Evolutionary conservation across 1,139 yeast species (phyloP).

Genomic region (Suzukiozyma palmioleophila): DNA sequence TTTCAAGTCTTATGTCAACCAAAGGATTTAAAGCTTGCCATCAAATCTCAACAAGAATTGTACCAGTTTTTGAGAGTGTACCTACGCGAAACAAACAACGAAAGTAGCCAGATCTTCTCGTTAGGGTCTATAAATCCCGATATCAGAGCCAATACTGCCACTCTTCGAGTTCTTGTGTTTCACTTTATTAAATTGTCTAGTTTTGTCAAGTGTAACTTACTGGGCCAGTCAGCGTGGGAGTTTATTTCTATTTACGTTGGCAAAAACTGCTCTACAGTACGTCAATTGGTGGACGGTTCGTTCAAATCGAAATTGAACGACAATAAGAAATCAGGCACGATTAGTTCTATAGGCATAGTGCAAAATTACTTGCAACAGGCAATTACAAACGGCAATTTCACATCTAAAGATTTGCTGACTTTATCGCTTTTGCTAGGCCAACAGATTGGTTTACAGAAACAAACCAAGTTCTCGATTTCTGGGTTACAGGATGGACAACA

Average conservation of each 20-base stretch:
- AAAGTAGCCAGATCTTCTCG: constrained; percentile 55
- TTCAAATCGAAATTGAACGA: constrained; percentile 45
- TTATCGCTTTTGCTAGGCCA: constrained; percentile 45
- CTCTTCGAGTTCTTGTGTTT: constrained; percentile 48
- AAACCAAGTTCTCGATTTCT: constrained; percentile 10
- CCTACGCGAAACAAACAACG: constrained; percentile 56
- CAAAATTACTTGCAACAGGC: constrained; percentile 42
- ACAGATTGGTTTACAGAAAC: constrained; percentile 12
- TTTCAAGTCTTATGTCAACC: constrained; percentile 40
- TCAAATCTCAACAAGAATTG: constrained; percentile 56
- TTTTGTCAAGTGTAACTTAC: constrained; percentile 48
- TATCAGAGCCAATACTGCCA: constrained; percentile 48
- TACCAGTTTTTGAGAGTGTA: constrained; percentile 52
- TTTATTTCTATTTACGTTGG: constrained; percentile 50
- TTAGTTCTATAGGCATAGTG: constrained; percentile 39
- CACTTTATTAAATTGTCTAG: constrained; percentile 50
- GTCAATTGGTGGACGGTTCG: constrained; percentile 53
- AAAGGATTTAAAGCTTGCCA: constrained; percentile 32
- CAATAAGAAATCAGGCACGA: constrained; percentile 47
- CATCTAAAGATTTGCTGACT: constrained; percentile 37
- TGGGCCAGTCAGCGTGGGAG: constrained; percentile 62
- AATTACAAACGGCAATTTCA: constrained; percentile 43
- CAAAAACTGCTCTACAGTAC: constrained; percentile 41
- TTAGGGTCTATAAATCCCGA: constrained; percentile 70
- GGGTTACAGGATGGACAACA: constrained; percentile 12